Evolutionary conservation across 2,329 filamentous ascomycete genomes (phyloP), one percentile per base, ranked within the genome.

Genomic region (Apiospora pterosperma): DNA sequence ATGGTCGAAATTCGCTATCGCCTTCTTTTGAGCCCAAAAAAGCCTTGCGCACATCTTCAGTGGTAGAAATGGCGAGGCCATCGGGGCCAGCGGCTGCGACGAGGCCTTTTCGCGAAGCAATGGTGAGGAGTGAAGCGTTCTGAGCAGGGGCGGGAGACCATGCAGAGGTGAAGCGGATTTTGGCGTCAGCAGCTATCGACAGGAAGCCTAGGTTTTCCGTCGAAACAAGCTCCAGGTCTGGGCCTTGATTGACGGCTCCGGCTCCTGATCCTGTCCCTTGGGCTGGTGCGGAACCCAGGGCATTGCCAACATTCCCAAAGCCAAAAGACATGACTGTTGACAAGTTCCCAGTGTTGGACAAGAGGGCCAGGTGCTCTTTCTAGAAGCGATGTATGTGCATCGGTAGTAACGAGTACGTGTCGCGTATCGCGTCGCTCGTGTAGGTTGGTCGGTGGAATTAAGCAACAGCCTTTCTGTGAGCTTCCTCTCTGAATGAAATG

Each of bases 141-240:
- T 92, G 83, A 2, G 90, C 83, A 36, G 96, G 95, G 28, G 92
- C 83, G 41, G 86, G 81, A 44, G 91, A 87, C 94, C 95, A 98
- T 75, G 90, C 83, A 23, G 89, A 84, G 19, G 93, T 92, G 48
- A 98, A 81, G 75, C 90, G 91, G 70, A 98, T 79, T 78, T 95
- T 97, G 65, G 90, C 87, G 72, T 97, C 92, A 72, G 92, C 90
- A 63, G 90, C 88, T 55, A 97, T 80, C 62, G 91, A 87, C 69
- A 91, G 86, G 78, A 99, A 98, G 5, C 92, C 93, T 60, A 99
- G 82, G 69, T 86, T 85, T 92, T 97, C 92, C 69, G 93, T 95
- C 76, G 90, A 87, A 70, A 97, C 91, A 69, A 93, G 89, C 69
- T 89, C 84, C 63, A 97, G 83, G 73, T 93, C 88, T 61, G 87